Conservation (phyloP, 768 basidiomycete species). For the Kwoniella mangroviensis region DNA sequence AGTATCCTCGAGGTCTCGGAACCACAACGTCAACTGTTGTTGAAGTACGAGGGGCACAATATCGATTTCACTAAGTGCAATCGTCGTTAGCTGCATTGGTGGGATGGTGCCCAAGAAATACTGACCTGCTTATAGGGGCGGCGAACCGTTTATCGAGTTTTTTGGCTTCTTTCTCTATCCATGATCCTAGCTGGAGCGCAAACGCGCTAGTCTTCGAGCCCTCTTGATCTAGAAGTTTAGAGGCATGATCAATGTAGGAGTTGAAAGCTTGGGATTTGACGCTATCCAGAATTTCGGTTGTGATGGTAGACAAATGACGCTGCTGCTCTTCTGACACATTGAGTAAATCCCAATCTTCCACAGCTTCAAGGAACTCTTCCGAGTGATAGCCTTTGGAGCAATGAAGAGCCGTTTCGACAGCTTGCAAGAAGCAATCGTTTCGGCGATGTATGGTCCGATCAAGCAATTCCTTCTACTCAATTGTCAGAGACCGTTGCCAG, state of each 20-base stretch:
- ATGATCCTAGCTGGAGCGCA: constrained; percentile 70
- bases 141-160: constrained; percentile 83
- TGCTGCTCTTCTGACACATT: constrained; percentile 7
- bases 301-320: constrained; percentile 17
- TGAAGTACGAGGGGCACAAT: constrained; percentile 36
- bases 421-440: constrained; percentile 30
- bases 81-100: not conserved
- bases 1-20: constrained; percentile 39
- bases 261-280: constrained; percentile 41
- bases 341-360: constrained; percentile 31
- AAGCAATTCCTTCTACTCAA: constrained; percentile 28
- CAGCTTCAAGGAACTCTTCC: constrained; percentile 32
- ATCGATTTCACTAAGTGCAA: constrained; percentile 28
- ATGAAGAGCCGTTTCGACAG: constrained; percentile 29
- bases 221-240: constrained; percentile 43
- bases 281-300: constrained; percentile 28
- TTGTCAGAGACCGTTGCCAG: constrained; percentile 7
- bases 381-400: constrained; percentile 30
- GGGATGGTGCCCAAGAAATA: constrained; percentile 23
- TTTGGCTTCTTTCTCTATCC: constrained; percentile 85
- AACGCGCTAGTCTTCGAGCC: constrained; percentile 45
- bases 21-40: constrained; percentile 42
- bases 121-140: constrained; percentile 78
- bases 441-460: constrained; percentile 18
- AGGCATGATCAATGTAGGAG: constrained; percentile 40